Conservation (phyloP, 345 rosid species). For the Hibiscus syriacus region DNA sequence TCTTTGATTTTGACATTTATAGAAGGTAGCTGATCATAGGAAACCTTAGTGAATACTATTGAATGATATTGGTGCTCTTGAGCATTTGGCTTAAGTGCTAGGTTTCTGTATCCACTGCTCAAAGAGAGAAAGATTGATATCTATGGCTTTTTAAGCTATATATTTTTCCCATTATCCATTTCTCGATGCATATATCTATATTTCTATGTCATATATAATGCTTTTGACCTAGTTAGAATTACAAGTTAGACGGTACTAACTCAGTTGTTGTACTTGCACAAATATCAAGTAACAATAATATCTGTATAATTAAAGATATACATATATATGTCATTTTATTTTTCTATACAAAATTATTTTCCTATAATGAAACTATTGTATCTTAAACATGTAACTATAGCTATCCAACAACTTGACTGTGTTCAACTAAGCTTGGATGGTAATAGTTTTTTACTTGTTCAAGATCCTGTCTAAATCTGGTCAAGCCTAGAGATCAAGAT, state of each 20-base stretch:
- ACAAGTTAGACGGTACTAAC: background rate
- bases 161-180: no score
- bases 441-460: background rate
- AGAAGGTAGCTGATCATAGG: background rate
- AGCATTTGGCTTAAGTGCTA: background rate
- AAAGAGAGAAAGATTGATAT: background rate
- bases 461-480: background rate
- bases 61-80: background rate
- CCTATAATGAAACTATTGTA: background rate
- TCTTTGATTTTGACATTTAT: background rate
- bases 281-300: background rate
- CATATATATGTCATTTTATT: background rate
- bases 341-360: background rate
- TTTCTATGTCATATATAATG: background rate
- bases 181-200: no score
- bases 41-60: background rate
- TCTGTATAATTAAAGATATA: background rate
- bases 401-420: background rate
- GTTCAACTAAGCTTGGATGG: background rate
- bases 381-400: background rate
- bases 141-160: background rate
- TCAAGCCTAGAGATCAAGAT: background rate
- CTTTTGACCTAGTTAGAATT: background rate
- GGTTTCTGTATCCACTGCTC: background rate
- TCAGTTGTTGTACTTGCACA: background rate